phyloP scores from a whole-genome alignment of 148 eudicot species.

The Persicaria tinctoria region DNA sequence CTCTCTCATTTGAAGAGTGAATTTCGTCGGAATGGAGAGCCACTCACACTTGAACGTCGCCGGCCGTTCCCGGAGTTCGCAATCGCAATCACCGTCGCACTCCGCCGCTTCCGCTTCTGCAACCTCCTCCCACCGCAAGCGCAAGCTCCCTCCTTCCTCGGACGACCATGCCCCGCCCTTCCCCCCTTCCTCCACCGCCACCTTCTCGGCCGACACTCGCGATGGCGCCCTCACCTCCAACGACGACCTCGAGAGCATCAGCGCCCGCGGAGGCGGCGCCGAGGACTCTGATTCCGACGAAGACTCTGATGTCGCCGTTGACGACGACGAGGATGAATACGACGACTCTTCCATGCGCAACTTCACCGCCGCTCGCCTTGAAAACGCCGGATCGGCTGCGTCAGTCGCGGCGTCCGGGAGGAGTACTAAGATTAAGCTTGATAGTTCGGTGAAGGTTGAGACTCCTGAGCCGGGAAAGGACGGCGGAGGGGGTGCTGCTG shows the following conservation, averaged over 20 bases:
- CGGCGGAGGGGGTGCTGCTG: slow-evolving; percentile 24
- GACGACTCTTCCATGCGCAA: slow-evolving; percentile 61
- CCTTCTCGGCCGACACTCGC: slow-evolving; percentile 59
- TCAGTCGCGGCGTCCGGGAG: slow-evolving; percentile 18
- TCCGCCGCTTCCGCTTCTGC: slow-evolving; percentile 86
- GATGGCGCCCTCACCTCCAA: slow-evolving; percentile 52
- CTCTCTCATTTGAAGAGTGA: background rate
- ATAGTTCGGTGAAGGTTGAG: slow-evolving; percentile 57
- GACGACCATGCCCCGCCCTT: slow-evolving; percentile 60
- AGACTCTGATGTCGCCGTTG: slow-evolving; percentile 51
- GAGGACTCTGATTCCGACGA: slow-evolving; percentile 61
- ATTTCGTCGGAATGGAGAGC: background rate
- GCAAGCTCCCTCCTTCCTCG: slow-evolving; percentile 21
- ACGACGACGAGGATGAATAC: slow-evolving; percentile 65
- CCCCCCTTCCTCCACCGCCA: slow-evolving; percentile 47
- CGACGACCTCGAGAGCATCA: slow-evolving; percentile 78
- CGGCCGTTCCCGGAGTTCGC: slow-evolving; percentile 76
- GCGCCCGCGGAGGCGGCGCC: slow-evolving; percentile 48
- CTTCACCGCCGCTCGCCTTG: slow-evolving; percentile 73
- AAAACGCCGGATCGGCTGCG: slow-evolving; percentile 17
- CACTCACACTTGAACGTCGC: slow-evolving; percentile 24
- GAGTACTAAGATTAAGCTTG: slow-evolving; percentile 53
- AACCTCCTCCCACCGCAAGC: slow-evolving; percentile 53
- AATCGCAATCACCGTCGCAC: slow-evolving; percentile 80
- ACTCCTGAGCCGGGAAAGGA: slow-evolving; percentile 49